Conservation (phyloP, 2,329 filamentous ascomycete genomes). For the Tolypocladium ovalisporum region DNA sequence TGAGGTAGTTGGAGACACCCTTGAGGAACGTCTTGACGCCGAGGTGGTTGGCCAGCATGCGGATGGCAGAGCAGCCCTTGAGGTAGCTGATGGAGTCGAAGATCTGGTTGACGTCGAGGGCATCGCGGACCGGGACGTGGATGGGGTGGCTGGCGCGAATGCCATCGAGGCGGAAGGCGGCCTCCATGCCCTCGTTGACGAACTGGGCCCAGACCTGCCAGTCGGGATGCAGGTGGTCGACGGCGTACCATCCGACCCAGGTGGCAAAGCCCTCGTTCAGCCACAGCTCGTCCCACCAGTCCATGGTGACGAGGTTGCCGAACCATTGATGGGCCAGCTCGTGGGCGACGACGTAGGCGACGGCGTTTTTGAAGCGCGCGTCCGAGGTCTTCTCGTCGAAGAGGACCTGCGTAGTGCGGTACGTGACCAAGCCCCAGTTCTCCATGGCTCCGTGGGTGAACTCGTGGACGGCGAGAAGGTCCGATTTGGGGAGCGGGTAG, state of each 20-base stretch:
- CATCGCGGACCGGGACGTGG: conserved; percentile 87
- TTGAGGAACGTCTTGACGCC: conserved; percentile 81
- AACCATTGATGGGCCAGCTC: conserved; percentile 97
- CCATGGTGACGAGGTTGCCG: conserved; percentile 90
- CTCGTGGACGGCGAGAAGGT: conserved; percentile 84
- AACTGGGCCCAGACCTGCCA: conserved; percentile 99
- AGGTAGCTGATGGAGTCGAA: conserved; percentile 96
- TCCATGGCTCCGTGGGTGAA: conserved; percentile 87
- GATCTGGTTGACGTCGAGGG: conserved; percentile 93
- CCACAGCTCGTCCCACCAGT: conserved; percentile 94
- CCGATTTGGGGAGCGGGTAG: conserved; percentile 86
- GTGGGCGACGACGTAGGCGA: conserved; percentile 97
- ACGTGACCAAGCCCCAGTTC: conserved; percentile 94
- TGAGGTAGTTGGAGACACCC: conserved; percentile 83
- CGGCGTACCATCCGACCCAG: conserved; percentile 92
- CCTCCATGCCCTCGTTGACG: conserved; percentile 88
- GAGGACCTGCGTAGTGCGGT: conserved; percentile 89
- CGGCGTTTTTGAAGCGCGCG: conserved; percentile 79
- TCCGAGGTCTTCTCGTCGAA: conserved; percentile 91
- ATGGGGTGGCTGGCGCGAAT: conserved; percentile 91
- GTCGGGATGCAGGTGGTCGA: conserved; percentile 86
- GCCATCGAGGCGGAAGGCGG: conserved; percentile 80
- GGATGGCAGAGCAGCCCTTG: conserved; percentile 91
- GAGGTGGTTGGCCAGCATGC: conserved; percentile 89
- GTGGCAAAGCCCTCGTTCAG: conserved; percentile 95